Evolutionary conservation across 2,329 filamentous ascomycete genomes (phyloP).

Genomic region (Claviceps spartinae): DNA sequence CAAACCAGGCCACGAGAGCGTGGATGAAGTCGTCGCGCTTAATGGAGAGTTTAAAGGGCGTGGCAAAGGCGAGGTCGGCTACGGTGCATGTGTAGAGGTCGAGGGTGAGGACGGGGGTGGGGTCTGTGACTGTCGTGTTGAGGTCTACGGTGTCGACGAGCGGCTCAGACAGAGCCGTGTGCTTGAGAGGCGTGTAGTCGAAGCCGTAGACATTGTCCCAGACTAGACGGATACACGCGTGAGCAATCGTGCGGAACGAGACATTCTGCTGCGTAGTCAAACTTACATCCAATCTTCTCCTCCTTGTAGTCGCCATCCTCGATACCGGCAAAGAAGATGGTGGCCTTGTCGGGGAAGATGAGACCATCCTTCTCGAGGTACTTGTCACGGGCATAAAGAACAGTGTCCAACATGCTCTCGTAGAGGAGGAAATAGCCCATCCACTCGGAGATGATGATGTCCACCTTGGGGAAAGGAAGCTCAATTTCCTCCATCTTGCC

Average conservation of each 20-base stretch:
- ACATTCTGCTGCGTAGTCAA: not conserved
- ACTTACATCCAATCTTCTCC: constrained; percentile 96
- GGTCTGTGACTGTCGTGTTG: constrained; percentile 93
- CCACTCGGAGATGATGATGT: constrained; percentile 99
- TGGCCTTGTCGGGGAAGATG: constrained; percentile 98
- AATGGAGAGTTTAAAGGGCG: constrained; percentile 60
- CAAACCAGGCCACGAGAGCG: constrained; percentile 95
- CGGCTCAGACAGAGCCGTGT: constrained; percentile 85
- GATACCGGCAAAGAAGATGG: constrained; percentile 91
- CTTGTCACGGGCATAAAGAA: constrained; percentile 87
- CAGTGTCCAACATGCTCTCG: constrained; percentile 97
- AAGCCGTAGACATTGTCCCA: constrained; percentile 99
- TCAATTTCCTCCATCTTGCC: constrained; percentile 99
- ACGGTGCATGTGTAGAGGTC: constrained; percentile 85
- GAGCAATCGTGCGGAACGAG: not conserved
- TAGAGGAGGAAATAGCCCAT: constrained; percentile 99
- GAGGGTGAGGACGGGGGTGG: constrained; percentile 68
- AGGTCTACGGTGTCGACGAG: constrained; percentile 96
- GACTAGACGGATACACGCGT: constrained; percentile 43
- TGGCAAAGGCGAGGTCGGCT: constrained; percentile 70
- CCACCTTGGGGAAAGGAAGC: constrained; percentile 86
- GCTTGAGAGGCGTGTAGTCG: constrained; percentile 87
- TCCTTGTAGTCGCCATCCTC: constrained; percentile 99
- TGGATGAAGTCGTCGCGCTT: constrained; percentile 92
- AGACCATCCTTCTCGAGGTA: constrained; percentile 78